Conservation (phyloP, 1,284 basidiomycete genomes). For the Ganoderma sp. region DNA sequence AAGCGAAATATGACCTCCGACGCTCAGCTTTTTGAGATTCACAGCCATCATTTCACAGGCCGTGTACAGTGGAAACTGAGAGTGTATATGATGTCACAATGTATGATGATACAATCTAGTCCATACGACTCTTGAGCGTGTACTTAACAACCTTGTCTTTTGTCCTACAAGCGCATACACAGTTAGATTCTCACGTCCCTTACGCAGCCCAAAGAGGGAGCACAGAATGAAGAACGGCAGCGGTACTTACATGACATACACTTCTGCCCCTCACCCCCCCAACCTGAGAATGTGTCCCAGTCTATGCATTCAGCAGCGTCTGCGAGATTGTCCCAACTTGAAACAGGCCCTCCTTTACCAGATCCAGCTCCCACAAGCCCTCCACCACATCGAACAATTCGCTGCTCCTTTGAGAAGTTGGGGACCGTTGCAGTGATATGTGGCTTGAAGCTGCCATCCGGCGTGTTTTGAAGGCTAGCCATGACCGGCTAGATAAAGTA, state of each 20-base stretch:
- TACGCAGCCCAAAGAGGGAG: not conserved
- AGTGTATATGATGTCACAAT: conserved; percentile 24
- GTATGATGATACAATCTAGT: conserved; percentile 55
- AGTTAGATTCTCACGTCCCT: not conserved
- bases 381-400: conserved; percentile 99
- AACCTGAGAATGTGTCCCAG: conserved; percentile 95
- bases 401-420: conserved; percentile 90
- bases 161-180: conserved; percentile 56
- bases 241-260: conserved; percentile 89
- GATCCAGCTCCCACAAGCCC: conserved; percentile 97
- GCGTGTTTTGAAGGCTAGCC: conserved; percentile 84
- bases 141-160: conserved; percentile 87
- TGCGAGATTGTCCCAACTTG: conserved; percentile 98
- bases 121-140: conserved; percentile 90
- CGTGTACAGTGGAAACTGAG: conserved; percentile 21
- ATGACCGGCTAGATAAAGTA: conserved; percentile 99
- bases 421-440: conserved; percentile 97
- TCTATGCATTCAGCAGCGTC: conserved; percentile 96
- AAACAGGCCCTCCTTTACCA: conserved; percentile 97
- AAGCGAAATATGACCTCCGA: no score
- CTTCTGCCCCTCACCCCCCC: conserved; percentile 99
- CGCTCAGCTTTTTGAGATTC: no score
- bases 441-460: conserved; percentile 79
- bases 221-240: not conserved
- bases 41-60: no score